Evolutionary conservation across 2,329 filamentous ascomycete species (phyloP).

Genomic region (Fusarium miscanthi): DNA sequence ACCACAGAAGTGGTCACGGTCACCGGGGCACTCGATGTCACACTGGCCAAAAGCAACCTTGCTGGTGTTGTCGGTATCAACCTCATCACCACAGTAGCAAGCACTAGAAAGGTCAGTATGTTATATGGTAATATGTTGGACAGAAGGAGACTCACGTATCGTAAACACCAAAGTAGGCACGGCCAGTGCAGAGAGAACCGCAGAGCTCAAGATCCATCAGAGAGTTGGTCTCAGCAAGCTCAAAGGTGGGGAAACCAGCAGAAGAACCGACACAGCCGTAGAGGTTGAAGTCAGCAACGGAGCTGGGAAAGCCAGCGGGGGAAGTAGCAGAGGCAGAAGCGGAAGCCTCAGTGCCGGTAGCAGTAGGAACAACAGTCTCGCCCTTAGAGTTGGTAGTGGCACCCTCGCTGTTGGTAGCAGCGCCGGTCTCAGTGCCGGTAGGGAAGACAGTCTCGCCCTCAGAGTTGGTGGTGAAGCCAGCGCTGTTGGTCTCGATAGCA

Average conservation of each 20-base stretch:
- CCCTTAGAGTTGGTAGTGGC: background rate
- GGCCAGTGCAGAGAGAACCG: conserved; percentile 37
- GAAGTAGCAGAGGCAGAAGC: conserved; percentile 40
- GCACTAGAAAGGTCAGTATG: conserved; percentile 17
- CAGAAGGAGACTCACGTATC: conserved; percentile 33
- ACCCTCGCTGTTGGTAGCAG: background rate
- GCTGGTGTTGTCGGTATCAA: background rate
- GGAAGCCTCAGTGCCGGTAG: conserved; percentile 38
- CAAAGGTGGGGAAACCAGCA: conserved; percentile 38
- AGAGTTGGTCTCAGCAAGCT: conserved; percentile 17
- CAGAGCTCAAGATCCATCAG: conserved; percentile 43
- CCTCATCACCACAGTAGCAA: conserved; percentile 36
- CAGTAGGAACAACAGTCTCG: background rate
- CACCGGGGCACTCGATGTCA: conserved; percentile 33
- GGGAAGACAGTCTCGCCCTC: conserved; percentile 37
- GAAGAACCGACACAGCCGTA: conserved; percentile 43
- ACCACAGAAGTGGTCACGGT: conserved; percentile 27
- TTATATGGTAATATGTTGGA: rapidly evolving
- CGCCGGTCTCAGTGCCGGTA: background rate
- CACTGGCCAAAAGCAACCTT: conserved; percentile 7
- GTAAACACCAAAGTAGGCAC: conserved; percentile 43
- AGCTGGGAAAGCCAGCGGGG: conserved; percentile 22
- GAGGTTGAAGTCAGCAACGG: conserved; percentile 35
- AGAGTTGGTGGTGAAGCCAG: conserved; percentile 5
- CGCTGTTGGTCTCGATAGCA: conserved; percentile 18